phyloP scores from a whole-genome alignment of 331 rosid genomes.

The Acacia pycnantha region DNA sequence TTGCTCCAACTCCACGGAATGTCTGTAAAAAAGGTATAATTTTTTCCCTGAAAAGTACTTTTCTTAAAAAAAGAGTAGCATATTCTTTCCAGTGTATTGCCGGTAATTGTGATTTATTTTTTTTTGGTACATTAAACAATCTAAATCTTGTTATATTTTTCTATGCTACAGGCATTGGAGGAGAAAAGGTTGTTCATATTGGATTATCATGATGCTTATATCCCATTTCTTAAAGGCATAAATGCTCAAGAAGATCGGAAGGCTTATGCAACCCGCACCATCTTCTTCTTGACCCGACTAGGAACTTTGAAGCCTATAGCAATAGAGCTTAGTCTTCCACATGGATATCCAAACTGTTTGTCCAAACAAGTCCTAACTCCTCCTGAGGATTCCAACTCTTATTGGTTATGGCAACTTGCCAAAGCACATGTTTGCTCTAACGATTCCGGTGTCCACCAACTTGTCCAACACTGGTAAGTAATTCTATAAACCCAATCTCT shows the following conservation, averaged over 20 bases:
- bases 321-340: constrained; percentile 37
- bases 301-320: constrained; percentile 66
- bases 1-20: constrained; percentile 54
- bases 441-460: constrained; percentile 84
- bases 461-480: constrained; percentile 43
- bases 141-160: background rate
- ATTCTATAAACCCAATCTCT: background rate
- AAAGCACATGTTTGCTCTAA: constrained; percentile 82
- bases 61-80: no score
- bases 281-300: constrained; percentile 49
- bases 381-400: constrained; percentile 59
- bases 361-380: constrained; percentile 45
- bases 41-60: background rate
- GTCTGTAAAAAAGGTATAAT: constrained; percentile 63
- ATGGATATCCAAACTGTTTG: constrained; percentile 25
- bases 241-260: constrained; percentile 64
- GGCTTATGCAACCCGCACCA: constrained; percentile 76
- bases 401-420: constrained; percentile 79
- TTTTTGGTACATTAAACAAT: no score
- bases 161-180: constrained; percentile 48
- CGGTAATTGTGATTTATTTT: background rate
- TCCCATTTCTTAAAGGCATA: constrained; percentile 67
- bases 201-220: constrained; percentile 72
- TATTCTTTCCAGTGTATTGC: no score
- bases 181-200: constrained; percentile 60